Evolutionary conservation across 2,329 filamentous ascomycete species (phyloP).

Genomic region (Arthrobotrys conoides): DNA sequence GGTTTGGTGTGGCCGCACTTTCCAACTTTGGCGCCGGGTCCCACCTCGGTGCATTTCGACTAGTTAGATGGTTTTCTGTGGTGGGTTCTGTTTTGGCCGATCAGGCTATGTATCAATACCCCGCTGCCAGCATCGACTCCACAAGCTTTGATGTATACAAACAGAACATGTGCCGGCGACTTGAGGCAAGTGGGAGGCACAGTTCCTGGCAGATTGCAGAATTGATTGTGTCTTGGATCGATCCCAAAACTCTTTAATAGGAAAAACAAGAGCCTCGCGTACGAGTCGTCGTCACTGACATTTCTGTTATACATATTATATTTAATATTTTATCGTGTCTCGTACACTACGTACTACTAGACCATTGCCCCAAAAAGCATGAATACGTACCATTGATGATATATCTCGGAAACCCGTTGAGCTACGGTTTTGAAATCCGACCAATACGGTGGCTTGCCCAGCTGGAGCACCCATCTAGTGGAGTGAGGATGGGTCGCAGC

Average conservation of each 20-base stretch:
- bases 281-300: no score
- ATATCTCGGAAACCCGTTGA: neutral
- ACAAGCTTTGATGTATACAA: constrained; percentile 7
- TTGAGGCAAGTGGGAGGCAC: constrained; percentile 12
- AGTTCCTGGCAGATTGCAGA: constrained; percentile 3
- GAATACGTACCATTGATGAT: no score
- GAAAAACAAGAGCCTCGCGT: no score
- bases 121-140: constrained; percentile 26
- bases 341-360: no score
- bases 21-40: constrained; percentile 52
- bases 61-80: constrained; percentile 29
- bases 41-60: constrained; percentile 36
- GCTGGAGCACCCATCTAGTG: neutral
- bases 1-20: constrained; percentile 32
- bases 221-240: neutral
- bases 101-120: constrained; percentile 22
- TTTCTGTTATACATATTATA: no score
- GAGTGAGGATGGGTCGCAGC: constrained; percentile 6
- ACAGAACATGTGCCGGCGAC: neutral
- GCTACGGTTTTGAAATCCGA: constrained; percentile 1
- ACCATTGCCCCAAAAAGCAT: no score
- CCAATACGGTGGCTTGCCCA: neutral
- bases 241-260: no score
- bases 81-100: constrained; percentile 30
- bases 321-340: no score